Conservation (phyloP, 2,329 filamentous ascomycete genomes). For the Xenoacremonium recifei region DNA sequence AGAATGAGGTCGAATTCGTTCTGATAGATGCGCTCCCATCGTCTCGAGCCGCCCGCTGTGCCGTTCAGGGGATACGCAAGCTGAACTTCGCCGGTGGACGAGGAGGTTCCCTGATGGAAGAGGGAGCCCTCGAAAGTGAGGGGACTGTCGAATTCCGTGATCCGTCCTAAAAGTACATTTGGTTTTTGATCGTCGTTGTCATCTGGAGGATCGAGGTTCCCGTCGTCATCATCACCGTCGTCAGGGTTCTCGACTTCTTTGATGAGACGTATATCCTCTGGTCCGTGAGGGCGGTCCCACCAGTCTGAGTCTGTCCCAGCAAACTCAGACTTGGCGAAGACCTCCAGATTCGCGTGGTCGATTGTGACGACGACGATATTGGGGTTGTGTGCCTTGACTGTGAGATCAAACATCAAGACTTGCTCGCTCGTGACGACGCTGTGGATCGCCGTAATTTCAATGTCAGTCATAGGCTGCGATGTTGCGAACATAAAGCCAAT, state of each 20-base stretch:
- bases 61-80: slow-evolving; percentile 82
- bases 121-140: slow-evolving; percentile 88
- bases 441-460: slow-evolving; percentile 76
- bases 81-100: slow-evolving; percentile 79
- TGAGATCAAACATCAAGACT: slow-evolving; percentile 90
- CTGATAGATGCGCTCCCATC: slow-evolving; percentile 88
- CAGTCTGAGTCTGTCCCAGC: slow-evolving; percentile 68
- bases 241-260: not conserved
- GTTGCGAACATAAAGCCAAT: slow-evolving; percentile 89
- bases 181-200: slow-evolving; percentile 61
- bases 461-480: slow-evolving; percentile 79
- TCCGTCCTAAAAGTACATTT: slow-evolving; percentile 89
- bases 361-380: slow-evolving; percentile 89
- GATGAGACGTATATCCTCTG: slow-evolving; percentile 22
- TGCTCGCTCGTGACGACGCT: slow-evolving; percentile 93
- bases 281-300: slow-evolving; percentile 43
- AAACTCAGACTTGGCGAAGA: slow-evolving; percentile 92
- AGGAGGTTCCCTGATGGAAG: slow-evolving; percentile 69
- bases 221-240: slow-evolving; percentile 36
- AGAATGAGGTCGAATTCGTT: slow-evolving; percentile 94
- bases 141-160: slow-evolving; percentile 82
- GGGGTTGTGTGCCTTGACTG: slow-evolving; percentile 85
- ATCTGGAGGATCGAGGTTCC: slow-evolving; percentile 57
- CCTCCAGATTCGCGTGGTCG: slow-evolving; percentile 81
- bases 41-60: slow-evolving; percentile 78